Evolutionary conservation across 495 filamentous ascomycete species (phyloP), one percentile per base, ranked within the genome.

Genomic region (Podospora sp.): DNA sequence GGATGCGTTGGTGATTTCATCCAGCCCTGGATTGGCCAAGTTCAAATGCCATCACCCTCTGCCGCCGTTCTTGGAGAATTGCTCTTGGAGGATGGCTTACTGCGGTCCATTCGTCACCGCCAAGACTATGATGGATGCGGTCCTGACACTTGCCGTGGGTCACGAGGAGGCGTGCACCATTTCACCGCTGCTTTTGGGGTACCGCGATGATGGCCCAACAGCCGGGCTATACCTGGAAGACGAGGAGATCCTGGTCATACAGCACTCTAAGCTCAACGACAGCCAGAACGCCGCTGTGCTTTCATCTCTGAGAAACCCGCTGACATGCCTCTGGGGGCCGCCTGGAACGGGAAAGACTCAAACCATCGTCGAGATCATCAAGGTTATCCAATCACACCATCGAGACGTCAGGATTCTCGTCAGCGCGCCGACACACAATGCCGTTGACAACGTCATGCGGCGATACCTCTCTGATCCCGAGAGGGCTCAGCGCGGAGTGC

Each of bases 261-360:
- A 53, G 67, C 26, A 6, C 29, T 62, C 57, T 22, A 22, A 60
- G 7, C 68, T 55, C 1, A 85, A 85, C 62, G 53, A 68, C 7
- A 83, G 81, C 61, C 83, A 85, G 65, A 81, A 78, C 55, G 65
- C 68, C 5, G 83, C 83, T 14, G 70, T 85, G 12, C 55, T 72
- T 26, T 74, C 80, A 27, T 69, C 80, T 2, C 62, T 84, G 29
- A 70, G 26, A 3, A 65, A 69, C 25, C 73, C 77, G 4, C 62
- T 86, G 49, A 79, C 76, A 14, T 83, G 79, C 50, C 69, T 85
- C 0, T 85, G 83, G 84, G 84, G 84, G 0, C 84, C 84, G 1
- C 84, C 84, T 0, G 84, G 84, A 5, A 85, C 84, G 0, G 83
- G 83, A 7, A 86, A 86, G 68, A 85, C 84, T 1, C 73, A 82